Evolutionary conservation across 1,139 yeast species (phyloP), one percentile per base, ranked within the genome.

Genomic region (Komagataea norvegica): DNA sequence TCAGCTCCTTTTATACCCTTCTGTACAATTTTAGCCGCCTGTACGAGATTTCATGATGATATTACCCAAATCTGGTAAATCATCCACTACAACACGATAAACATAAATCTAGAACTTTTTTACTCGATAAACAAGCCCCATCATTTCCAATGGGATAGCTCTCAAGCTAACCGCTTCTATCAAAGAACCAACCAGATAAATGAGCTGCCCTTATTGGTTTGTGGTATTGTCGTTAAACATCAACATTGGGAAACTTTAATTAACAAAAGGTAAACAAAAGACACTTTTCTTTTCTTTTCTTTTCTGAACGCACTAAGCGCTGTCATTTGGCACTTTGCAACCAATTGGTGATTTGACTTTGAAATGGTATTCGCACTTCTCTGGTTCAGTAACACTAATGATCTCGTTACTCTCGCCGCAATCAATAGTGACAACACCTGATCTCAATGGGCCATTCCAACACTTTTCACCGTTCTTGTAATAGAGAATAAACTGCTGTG

Each of bases 401-500:
- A 93, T 64, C 42, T 71, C 67, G 31, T 73, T 65, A 3, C 65
- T 62, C 4, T 64, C 57, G 1, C 95, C 95, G 61, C 99, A 93
- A 16, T 66, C 65, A 43, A 91, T 57, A 20, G 69, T 68, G 3
- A 86, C 79, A 9, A 61, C 62, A 1, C 88, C 89, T 25, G 81
- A 72, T 56, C 99, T 74, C 21, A 66, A 60, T 3, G 97, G 97
- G 0, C 98, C 98, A 57, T 88, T 86, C 96, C 98, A 91, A 60
- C 99, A 93, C 54, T 72, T 72, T 35, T 79, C 79, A n/a, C 99
- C 99, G 24, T 68, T 59, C 6, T 59, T 65, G 55, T 67, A 89
- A 21, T 62, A 60, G 15, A 79, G 59, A 9, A 58, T 62, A 28
- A 72, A 47, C 8, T 62, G 63, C 39, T 53, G 48, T 17, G 53